Evolutionary conservation across 1,284 basidiomycete species (phyloP).

Genomic region (Wallemia ichthyophaga): DNA sequence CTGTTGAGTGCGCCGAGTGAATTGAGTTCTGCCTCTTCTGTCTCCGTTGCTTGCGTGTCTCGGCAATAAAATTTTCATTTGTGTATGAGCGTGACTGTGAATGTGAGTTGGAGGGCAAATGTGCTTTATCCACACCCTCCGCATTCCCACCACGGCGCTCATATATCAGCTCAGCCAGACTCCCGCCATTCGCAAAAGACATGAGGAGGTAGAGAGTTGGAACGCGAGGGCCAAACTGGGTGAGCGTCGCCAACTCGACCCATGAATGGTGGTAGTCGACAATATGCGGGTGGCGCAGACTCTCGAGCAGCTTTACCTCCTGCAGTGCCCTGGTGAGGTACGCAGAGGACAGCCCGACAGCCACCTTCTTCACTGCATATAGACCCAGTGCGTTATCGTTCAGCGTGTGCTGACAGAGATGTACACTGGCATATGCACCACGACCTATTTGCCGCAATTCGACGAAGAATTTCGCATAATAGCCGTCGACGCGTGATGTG

Average conservation of each 20-base stretch:
- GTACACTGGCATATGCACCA: background rate
- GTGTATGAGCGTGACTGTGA: too few relatives aligned
- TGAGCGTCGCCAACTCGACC: background rate
- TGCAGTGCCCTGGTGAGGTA: background rate
- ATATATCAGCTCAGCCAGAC: background rate
- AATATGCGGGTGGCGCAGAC: background rate
- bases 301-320: background rate
- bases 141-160: background rate
- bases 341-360: background rate
- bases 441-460: background rate
- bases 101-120: too few relatives aligned
- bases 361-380: background rate
- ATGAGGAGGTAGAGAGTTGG: background rate
- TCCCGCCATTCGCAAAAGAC: background rate
- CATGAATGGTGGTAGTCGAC: slow-evolving; percentile 1
- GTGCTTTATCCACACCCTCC: too few relatives aligned
- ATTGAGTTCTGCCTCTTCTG: background rate
- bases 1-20: background rate
- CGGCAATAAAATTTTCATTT: background rate
- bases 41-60: background rate
- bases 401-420: background rate
- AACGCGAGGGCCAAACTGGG: background rate
- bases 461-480: background rate
- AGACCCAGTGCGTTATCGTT: background rate
- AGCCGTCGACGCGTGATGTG: background rate